Evolutionary conservation across 2,329 filamentous ascomycete genomes (phyloP), one percentile per base, ranked within the genome.

Genomic region (Colletotrichum paranaense): DNA sequence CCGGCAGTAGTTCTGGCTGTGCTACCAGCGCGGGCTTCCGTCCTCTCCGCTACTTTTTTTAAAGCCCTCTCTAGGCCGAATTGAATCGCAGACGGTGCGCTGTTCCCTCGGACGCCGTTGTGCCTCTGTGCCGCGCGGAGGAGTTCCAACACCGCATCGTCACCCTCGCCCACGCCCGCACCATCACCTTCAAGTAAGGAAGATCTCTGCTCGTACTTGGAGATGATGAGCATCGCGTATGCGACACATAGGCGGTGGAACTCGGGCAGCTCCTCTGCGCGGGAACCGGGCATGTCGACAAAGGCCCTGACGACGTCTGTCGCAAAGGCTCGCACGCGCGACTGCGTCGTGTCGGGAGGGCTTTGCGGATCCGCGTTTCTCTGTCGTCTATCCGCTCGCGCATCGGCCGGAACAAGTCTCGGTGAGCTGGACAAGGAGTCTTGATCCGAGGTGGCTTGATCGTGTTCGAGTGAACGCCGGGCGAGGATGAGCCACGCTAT

Each of bases 401-500:
- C 71, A 30, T 71, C 71, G 6, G 26, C 60, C 19, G 60, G 62
- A 2, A 62, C 53, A 16, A 71, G n/a, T 3, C 71, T 59, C 4
- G 71, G 71, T 22, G 71, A 73, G 46, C 67, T 71, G 14, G 62
- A 73, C 14, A 73, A 38, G 9, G 71, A 73, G 62, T 71, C 71
- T 24, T 73, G 67, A 14, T 73, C 71, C 35, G 71, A 65, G 22
- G 60, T 59, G 60, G 71, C 71, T 30, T 65, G 67, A 22, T 71
- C 62, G 28, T 65, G 67, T 58, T 73, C 71, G 22, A 73, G 67
- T 49, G 71, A 60, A 30, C 71, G 71, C 19, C 71, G 60, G 53
- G 79, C 79, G 9, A 82, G 67, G 35, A 82, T 81, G 16, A 82
- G 78, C 67, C 79, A 82, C 53, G 79, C 81, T 16, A 80, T 78